Base-by-base conservation (phyloP, 345 rosid species). In the Geranium rotundifolium region DNA sequence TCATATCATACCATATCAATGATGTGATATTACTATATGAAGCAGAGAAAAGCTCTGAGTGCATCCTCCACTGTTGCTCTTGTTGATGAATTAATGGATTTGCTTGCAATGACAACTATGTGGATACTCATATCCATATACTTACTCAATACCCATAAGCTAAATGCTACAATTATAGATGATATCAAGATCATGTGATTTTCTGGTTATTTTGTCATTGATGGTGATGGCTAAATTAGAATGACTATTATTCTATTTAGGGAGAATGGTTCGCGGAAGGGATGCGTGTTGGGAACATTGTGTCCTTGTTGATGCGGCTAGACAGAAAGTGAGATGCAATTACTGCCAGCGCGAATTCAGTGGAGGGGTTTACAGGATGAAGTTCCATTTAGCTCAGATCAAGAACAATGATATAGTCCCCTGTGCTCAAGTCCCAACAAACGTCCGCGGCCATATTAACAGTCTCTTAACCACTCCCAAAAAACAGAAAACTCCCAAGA, bases 231-330 rank as follows among this genome's bases (percentile, higher is more conserved):
- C n/a, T n/a, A n/a, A n/a, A n/a, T n/a, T n/a, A n/a, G n/a, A n/a
- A n/a, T n/a, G n/a, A n/a, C n/a, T n/a, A n/a, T n/a, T n/a, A n/a
- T 12, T 34, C 37, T 65, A 4, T 81, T 29, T 29, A 37, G 58
- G 69, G 78, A 64, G 56, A 56, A 81, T 82, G 90, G 85, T 84
- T 37, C 86, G 83, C 0, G 85, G 86, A 65, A 80, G 86, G 63
- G 90, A 82, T 76, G 85, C 83, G 23, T 82, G 86, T 63, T 84
- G 86, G 83, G 85, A 82, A 70, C 86, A 84, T 49, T 84, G 85
- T 71, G 79, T 71, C 67, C 85, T 82, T 58, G 85, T 82, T 34
- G 85, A 80, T 71, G 81, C 81, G 4, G 76, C 85, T 0, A 75
- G 73, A 57, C 85, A 82, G 72, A 84, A 84, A 72, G 90, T 80